A percentile compares a stretch with the other conserved stretches of the same genome.
Evolutionary conservation across 257 asterid genomes (phyloP).

Genomic region (Lantana camara): DNA sequence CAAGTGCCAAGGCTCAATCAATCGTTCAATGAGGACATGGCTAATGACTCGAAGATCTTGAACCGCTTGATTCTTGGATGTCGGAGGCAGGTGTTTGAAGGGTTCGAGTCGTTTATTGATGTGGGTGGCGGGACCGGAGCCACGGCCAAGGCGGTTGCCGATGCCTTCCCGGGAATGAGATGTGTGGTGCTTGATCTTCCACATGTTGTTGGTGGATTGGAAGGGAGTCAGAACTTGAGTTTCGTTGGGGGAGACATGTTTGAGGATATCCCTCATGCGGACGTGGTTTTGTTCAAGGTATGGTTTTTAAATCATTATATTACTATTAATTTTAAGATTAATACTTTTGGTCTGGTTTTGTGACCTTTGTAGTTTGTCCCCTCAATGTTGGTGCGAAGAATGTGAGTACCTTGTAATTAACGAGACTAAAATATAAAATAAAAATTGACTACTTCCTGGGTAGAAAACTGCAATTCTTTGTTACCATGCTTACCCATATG

Average conservation of each 20-base stretch:
- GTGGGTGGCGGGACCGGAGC: constrained; percentile 28
- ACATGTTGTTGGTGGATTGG: constrained; percentile 21
- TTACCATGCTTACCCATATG: too few species aligned
- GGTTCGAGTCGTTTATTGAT: constrained; percentile 19
- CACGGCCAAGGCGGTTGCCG: constrained; percentile 13
- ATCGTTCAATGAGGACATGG: constrained; percentile 23
- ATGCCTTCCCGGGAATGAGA: neutral
- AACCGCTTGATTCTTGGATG: neutral
- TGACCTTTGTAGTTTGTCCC: too few species aligned
- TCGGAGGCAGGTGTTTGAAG: neutral
- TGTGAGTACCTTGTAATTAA: too few species aligned
- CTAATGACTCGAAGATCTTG: constrained; percentile 7
- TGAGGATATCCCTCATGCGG: constrained; percentile 17
- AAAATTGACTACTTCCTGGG: too few species aligned
- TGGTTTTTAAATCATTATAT: neutral
- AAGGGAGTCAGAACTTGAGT: constrained; percentile 22
- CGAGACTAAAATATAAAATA: too few species aligned
- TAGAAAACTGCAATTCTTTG: too few species aligned
- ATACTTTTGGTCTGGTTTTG: too few species aligned
- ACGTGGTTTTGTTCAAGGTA: constrained; percentile 22
- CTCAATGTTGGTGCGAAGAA: too few species aligned
- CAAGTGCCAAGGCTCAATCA: constrained; percentile 9
- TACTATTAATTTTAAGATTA: too few species aligned
- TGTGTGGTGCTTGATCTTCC: constrained; percentile 30
- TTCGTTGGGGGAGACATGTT: constrained; percentile 25